These are phyloP conservation scores for Sphagnurus paluster DNA, from an alignment of 1,284 basidiomycete genomes.

Conservation along the genomic window DNA sequence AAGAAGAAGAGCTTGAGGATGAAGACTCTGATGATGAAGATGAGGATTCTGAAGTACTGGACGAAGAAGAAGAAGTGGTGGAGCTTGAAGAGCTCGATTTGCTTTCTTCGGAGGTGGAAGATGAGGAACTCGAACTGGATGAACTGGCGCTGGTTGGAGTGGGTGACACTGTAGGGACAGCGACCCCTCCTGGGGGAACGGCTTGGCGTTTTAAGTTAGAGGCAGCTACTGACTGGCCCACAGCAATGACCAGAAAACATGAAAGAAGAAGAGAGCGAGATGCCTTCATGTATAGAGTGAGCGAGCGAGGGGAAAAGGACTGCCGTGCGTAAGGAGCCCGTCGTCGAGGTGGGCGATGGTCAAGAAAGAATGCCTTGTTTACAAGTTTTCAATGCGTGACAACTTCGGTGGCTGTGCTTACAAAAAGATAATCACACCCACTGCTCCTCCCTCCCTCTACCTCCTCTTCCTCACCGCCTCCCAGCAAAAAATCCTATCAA, in stretches of 20 bases:
- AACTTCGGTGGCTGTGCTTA: conserved; percentile 21
- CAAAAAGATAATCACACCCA: conserved; percentile 4
- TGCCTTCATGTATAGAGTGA: conserved; percentile 23
- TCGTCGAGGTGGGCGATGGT: conserved; percentile 9
- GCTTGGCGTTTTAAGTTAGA: conserved; percentile 18
- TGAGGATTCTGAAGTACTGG: conserved; percentile 8
- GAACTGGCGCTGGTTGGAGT: conserved; percentile 12
- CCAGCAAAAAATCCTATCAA: not conserved
- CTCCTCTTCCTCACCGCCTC: not conserved
- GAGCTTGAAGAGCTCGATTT: conserved; percentile 2
- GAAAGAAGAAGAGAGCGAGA: conserved; percentile 25
- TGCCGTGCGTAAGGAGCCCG: conserved; percentile 8
- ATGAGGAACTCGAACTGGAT: conserved; percentile 12
- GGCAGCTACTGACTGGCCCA: conserved; percentile 23
- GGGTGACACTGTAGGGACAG: conserved; percentile 10
- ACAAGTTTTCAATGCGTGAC: conserved; percentile 21
- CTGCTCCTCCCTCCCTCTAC: not conserved
- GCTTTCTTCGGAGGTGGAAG: conserved; percentile 7
- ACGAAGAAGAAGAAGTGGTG: conserved; percentile 8
- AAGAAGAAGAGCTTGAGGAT: conserved; percentile 9
- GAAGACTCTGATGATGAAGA: not conserved
- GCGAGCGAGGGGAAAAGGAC: not conserved
- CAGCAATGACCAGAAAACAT: conserved; percentile 26
- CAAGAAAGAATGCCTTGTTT: conserved; percentile 4
- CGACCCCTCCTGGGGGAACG: not conserved